Evolutionary conservation across 1,284 basidiomycete genomes (phyloP), one percentile per base, ranked within the genome.

Genomic region (Calocybe gambosa): DNA sequence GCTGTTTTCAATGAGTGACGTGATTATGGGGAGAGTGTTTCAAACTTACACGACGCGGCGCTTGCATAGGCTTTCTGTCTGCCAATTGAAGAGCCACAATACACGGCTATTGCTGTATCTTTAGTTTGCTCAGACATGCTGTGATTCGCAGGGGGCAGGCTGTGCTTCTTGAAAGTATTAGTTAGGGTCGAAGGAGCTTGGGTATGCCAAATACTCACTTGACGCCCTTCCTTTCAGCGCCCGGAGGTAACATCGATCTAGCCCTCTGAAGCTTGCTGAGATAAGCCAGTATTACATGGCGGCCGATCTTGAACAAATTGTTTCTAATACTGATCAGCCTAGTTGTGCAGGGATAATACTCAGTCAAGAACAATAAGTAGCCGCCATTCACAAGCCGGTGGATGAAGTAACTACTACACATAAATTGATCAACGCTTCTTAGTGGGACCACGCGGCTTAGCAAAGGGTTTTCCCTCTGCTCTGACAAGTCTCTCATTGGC

Each of bases 71-170:
- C 79, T 10, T 72, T 65, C 36, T 75, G 66, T 18, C 67, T 77
- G 18, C 90, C 89, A 0, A 74, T 58, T 1, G 82, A 88, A 1
- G 89, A 87, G 8, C 77, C 90, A 59, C 89, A 93, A 61, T 85
- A 90, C 1, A 90, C 88, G 4, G 85, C 82, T 23, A 89, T 73
- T 1, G 80, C 75, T 25, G 23, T 43, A 2, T 41, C 15, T 19
- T 18, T n/a, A 2, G 39, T 26, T 29, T 5, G 20, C 4, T 15
- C 19, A 19, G 36, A 15, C 28, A 43, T 47, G 31, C 13, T n/a
- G n/a, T n/a, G n/a, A n/a, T n/a, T 34, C 4, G 9, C 10, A 2
- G 28, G 4, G 12, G 18, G 25, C 23, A 21, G 41, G 12, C 28
- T 31, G 38, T 12, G 15, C 39, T 3, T 23, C 40, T 18, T 42